A percentile compares a stretch with the other conserved stretches of the same genome.
Evolutionary conservation across 352 stramenopile species (phyloP).

Genomic region (Poterioochromonas sp.): DNA sequence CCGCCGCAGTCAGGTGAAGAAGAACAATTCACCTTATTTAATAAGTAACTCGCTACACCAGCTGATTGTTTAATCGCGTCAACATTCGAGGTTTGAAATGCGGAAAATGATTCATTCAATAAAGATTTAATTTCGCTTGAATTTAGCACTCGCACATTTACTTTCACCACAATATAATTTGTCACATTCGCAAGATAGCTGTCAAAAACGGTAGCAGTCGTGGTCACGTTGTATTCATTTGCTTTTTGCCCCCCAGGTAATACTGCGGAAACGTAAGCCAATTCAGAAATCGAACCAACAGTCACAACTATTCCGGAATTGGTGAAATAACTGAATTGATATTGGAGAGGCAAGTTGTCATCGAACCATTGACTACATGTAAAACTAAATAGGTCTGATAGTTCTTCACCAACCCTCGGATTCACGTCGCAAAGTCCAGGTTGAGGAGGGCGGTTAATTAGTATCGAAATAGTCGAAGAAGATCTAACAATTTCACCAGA

Average conservation of each 20-base stretch:
- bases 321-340: conserved; percentile 23
- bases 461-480: neutral
- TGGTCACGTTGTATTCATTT: neutral
- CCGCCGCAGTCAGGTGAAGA: conserved; percentile 21
- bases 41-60: neutral
- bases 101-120: neutral
- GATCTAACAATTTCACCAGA: too few species aligned
- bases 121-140: neutral
- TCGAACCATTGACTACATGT: neutral
- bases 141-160: neutral
- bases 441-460: neutral
- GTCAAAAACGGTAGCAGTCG: neutral
- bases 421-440: neutral
- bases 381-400: conserved; percentile 16
- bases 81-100: neutral
- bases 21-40: conserved; percentile 27
- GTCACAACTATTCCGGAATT: neutral
- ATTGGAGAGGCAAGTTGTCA: neutral
- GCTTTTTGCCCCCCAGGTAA: neutral
- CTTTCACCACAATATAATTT: neutral
- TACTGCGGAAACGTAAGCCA: neutral
- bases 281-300: neutral
- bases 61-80: neutral
- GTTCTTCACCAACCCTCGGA: neutral
- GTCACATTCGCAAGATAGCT: neutral